Evolutionary conservation across 2,329 filamentous ascomycete species (phyloP).

Genomic region (Aspergillus ruber): DNA sequence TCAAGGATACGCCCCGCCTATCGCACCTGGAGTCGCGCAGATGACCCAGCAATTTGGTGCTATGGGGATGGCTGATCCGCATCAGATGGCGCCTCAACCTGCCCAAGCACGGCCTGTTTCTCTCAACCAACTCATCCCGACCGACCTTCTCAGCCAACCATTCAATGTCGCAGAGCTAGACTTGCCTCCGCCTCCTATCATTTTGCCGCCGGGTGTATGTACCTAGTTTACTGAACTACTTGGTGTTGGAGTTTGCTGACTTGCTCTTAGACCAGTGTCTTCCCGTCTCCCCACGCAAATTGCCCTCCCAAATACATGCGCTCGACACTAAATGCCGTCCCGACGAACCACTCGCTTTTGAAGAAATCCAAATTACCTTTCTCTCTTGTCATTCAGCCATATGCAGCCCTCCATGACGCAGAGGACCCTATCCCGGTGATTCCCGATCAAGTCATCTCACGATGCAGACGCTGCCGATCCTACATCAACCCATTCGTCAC

Average conservation of each 20-base stretch:
- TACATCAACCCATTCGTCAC: conserved; percentile 98
- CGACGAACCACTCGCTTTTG: conserved; percentile 82
- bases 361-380: conserved; percentile 97
- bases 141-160: conserved; percentile 83
- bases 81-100: conserved; percentile 42
- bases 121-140: conserved; percentile 85
- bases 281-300: conserved; percentile 83
- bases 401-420: conserved; percentile 82
- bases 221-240: neutral
- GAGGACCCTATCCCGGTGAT: conserved; percentile 89
- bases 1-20: conserved; percentile 57
- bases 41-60: conserved; percentile 78
- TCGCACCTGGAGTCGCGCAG: conserved; percentile 55
- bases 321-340: conserved; percentile 89
- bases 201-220: conserved; percentile 85
- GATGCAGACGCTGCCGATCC: conserved; percentile 88
- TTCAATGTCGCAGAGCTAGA: conserved; percentile 93
- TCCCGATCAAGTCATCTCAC: conserved; percentile 93
- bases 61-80: conserved; percentile 61
- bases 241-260: conserved; percentile 33
- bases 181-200: conserved; percentile 80
- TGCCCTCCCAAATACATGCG: conserved; percentile 90
- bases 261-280: conserved; percentile 67
- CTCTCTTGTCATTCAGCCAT: conserved; percentile 92
- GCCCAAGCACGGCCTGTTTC: conserved; percentile 44